These are phyloP conservation scores for Acer saccharum DNA, from an alignment of 345 rosid genomes.

Conservation along the genomic window DNA sequence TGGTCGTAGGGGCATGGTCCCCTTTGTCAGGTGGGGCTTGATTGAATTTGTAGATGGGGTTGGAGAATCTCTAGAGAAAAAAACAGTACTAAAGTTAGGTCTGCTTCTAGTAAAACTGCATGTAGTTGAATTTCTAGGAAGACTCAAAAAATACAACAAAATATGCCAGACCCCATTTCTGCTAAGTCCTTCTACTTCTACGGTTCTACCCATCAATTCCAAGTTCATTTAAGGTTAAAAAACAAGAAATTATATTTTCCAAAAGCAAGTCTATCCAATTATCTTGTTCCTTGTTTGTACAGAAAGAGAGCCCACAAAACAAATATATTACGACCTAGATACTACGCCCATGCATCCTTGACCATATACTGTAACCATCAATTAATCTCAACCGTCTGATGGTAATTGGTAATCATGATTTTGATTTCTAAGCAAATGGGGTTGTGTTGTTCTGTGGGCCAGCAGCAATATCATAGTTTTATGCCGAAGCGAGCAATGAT, in stretches of 20 bases:
- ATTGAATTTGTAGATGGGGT: not conserved
- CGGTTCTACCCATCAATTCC: not conserved
- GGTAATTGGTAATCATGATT: conserved; percentile 7
- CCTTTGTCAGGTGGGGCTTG: not conserved
- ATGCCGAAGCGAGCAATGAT: not conserved
- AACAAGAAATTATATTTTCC: not conserved
- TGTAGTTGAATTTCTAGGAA: conserved; percentile 14
- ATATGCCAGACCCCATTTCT: conserved; percentile 2
- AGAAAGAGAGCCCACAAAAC: not conserved
- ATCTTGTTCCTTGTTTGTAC: not conserved
- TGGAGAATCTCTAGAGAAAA: conserved; percentile 5
- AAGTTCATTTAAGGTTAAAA: conserved; percentile 14
- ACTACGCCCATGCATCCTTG: not conserved
- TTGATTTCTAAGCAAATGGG: not conserved
- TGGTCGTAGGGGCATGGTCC: not conserved
- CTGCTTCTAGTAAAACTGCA: not conserved
- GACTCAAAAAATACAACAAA: not conserved
- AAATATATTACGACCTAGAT: too few species aligned
- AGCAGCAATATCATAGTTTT: not conserved
- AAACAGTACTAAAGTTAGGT: not conserved
- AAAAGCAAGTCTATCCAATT: not conserved
- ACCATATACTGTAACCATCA: not conserved
- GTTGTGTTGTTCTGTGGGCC: not conserved
- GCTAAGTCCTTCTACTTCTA: not conserved
- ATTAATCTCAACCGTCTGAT: conserved; percentile 12